phyloP scores from a whole-genome alignment of 495 filamentous ascomycete species.

The Tuber magnatum region DNA sequence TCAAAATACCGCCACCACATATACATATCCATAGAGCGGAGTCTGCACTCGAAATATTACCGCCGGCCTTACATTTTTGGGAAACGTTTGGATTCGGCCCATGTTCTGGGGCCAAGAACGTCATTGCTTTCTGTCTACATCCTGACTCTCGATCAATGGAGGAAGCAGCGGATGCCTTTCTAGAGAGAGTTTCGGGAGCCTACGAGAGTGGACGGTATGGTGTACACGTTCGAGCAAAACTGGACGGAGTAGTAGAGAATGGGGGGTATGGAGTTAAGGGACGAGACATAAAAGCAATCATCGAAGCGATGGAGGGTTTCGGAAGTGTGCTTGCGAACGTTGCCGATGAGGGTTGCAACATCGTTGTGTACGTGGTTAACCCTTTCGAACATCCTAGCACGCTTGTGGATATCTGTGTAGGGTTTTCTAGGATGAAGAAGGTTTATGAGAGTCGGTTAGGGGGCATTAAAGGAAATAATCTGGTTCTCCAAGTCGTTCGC shows the following conservation, averaged over 20 bases:
- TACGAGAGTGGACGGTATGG: constrained; percentile 81
- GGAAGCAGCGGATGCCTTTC: constrained; percentile 59
- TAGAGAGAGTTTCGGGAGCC: constrained; percentile 60
- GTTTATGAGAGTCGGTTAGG: constrained; percentile 54
- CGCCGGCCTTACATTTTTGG: constrained; percentile 79
- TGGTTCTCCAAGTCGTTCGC: constrained; percentile 79
- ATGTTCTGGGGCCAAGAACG: constrained; percentile 67
- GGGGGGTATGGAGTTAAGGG: constrained; percentile 43
- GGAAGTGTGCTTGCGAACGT: constrained; percentile 46
- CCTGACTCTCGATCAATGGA: constrained; percentile 54
- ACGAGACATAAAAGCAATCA: constrained; percentile 36
- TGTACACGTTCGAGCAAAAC: constrained; percentile 54
- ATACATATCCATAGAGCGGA: constrained; percentile 71
- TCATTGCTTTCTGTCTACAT: constrained; percentile 72
- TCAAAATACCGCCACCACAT: constrained; percentile 54
- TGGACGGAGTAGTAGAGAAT: constrained; percentile 49
- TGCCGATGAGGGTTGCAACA: constrained; percentile 51
- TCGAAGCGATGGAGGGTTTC: constrained; percentile 41
- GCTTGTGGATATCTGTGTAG: constrained; percentile 67
- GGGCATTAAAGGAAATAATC: constrained; percentile 56
- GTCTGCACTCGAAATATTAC: constrained; percentile 65
- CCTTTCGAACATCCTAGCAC: constrained; percentile 58
- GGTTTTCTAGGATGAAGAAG: constrained; percentile 69
- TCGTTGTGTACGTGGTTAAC: constrained; percentile 83
- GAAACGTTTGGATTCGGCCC: constrained; percentile 80